Percentiles rank a stretch among this genome's conserved stretches.
Evolutionary conservation across 129 eudicot species (phyloP).

Genomic region (Kitagawia praeruptora): DNA sequence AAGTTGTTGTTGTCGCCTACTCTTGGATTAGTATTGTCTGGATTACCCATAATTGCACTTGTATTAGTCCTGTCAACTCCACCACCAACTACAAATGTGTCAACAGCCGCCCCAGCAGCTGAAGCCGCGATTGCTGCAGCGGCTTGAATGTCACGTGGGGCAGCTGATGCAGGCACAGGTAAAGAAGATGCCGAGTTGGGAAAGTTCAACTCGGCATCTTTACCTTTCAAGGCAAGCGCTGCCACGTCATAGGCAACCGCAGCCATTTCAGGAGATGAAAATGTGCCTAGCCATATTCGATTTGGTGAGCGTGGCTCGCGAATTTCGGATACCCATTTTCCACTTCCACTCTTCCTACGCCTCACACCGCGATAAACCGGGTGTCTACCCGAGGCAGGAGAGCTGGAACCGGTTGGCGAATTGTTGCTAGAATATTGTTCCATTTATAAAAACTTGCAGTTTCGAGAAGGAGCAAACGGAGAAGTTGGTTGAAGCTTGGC

Average conservation of each 20-base stretch:
- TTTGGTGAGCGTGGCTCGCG: slow-evolving; percentile 69
- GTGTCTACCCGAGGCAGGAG: slow-evolving; percentile 28
- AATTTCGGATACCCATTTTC: slow-evolving; percentile 78
- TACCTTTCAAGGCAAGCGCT: slow-evolving; percentile 60
- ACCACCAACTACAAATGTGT: slow-evolving; percentile 24
- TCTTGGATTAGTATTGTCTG: neutral
- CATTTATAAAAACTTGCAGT: neutral
- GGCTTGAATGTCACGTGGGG: slow-evolving; percentile 57
- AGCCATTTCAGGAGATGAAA: slow-evolving; percentile 70
- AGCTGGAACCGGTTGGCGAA: neutral
- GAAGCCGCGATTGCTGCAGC: slow-evolving; percentile 70
- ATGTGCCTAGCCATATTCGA: slow-evolving; percentile 73
- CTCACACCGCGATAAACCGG: slow-evolving; percentile 50
- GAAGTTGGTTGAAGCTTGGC: slow-evolving; percentile 7
- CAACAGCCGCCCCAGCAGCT: slow-evolving; percentile 58
- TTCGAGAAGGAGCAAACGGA: neutral
- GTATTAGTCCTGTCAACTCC: slow-evolving; percentile 9
- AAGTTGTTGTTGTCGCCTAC: slow-evolving; percentile 17
- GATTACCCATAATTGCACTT: neutral
- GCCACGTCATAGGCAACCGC: slow-evolving; percentile 83
- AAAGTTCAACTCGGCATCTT: slow-evolving; percentile 58
- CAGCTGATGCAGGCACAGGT: slow-evolving; percentile 49
- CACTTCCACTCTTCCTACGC: slow-evolving; percentile 46
- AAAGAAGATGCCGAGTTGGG: slow-evolving; percentile 48
- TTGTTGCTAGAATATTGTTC: slow-evolving; percentile 6